phyloP scores from a whole-genome alignment of 805 yeast species.

The Maudiozyma turicensis region DNA sequence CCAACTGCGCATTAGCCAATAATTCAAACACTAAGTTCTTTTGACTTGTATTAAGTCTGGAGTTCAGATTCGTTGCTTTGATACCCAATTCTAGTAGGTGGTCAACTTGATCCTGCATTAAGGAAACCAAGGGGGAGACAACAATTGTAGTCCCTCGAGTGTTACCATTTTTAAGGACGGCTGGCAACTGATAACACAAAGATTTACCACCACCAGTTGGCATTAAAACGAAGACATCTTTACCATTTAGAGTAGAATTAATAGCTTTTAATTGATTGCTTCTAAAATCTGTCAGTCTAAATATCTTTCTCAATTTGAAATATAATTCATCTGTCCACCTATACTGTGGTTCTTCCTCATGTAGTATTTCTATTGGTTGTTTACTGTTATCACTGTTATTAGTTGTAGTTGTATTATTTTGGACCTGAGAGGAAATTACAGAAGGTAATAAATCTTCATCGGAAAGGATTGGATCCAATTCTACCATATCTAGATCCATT shows the following conservation, averaged over 20 bases:
- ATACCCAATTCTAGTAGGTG: constrained; percentile 61
- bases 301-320: constrained; percentile 44
- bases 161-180: constrained; percentile 63
- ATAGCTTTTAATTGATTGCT: constrained; percentile 83
- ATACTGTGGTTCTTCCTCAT: constrained; percentile 3
- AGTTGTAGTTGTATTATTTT: background rate
- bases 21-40: constrained; percentile 50
- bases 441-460: constrained; percentile 3
- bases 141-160: constrained; percentile 85
- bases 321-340: constrained; percentile 66
- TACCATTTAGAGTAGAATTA: constrained; percentile 62
- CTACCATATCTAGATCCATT: constrained; percentile 9
- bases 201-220: constrained; percentile 99
- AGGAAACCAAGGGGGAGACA: constrained; percentile 85
- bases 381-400: background rate
- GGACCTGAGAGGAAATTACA: background rate
- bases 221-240: constrained; percentile 90
- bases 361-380: background rate
- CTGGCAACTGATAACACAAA: constrained; percentile 90
- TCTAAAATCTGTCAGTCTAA: constrained; percentile 60
- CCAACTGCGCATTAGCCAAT: constrained; percentile 57
- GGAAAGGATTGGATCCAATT: constrained; percentile 1
- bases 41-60: constrained; percentile 58
- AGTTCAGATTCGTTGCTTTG: constrained; percentile 80
- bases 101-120: constrained; percentile 95